Conservation (phyloP, 371 early-diverging fungal species). For the Mortierella sp. region DNA sequence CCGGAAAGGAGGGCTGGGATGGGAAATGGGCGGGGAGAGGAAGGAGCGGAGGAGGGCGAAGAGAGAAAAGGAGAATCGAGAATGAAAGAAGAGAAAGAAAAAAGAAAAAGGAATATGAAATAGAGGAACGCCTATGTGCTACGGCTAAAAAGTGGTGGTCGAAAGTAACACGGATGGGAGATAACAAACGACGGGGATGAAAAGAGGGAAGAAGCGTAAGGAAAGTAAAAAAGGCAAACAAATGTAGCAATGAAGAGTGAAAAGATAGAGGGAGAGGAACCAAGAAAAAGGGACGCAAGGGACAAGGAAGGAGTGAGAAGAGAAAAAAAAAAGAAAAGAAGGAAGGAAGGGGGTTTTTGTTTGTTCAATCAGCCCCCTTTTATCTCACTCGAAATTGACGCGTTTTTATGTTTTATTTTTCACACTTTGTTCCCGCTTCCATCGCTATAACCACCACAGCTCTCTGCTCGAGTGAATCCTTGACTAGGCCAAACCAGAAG, state of each 20-base stretch:
- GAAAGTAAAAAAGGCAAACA: neutral
- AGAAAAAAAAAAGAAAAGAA: neutral
- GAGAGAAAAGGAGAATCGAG: neutral
- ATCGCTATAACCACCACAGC: neutral
- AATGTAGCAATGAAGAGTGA: neutral
- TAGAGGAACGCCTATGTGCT: neutral
- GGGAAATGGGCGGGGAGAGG: neutral
- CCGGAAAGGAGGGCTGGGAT: neutral
- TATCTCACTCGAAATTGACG: slow-evolving; percentile 11
- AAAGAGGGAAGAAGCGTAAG: neutral
- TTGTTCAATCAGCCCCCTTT: neutral
- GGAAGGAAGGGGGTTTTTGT: slow-evolving; percentile 5
- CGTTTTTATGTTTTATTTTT: slow-evolving; percentile 1
- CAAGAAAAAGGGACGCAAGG: slow-evolving; percentile 4
- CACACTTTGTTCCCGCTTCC: neutral
- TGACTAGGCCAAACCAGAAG: no score
- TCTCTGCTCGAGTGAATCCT: neutral
- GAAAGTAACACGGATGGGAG: neutral
- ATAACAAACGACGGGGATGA: slow-evolving; percentile 6
- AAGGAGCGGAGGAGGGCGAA: neutral
- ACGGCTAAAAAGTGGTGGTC: neutral
- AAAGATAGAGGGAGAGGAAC: slow-evolving; percentile 2
- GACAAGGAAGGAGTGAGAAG: slow-evolving; percentile 2
- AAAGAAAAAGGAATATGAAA: neutral
- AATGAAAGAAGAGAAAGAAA: neutral